phyloP scores from a whole-genome alignment of 768 basidiomycete genomes.

The Candolleomyces aberdarensis region DNA sequence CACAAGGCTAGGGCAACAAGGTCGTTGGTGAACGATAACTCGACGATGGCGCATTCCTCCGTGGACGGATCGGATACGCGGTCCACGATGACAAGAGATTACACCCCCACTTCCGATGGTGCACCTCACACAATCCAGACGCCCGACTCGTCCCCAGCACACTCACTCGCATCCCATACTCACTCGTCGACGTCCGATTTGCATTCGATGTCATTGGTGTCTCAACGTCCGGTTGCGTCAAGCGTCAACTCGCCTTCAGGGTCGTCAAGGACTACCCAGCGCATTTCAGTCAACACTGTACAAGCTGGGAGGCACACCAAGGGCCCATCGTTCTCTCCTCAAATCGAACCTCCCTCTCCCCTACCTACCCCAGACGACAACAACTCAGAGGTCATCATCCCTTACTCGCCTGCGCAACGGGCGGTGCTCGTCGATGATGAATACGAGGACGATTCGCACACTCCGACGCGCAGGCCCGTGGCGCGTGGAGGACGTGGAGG shows the following conservation, averaged over 20 bases:
- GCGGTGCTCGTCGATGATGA: not conserved
- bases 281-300: not conserved
- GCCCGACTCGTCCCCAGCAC: not conserved
- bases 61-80: not conserved
- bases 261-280: not conserved
- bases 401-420: not conserved
- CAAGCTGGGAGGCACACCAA: not conserved
- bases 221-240: not conserved
- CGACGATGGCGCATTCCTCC: not conserved
- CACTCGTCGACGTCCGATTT: too few species aligned
- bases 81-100: not conserved
- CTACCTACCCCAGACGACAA: slow-evolving; percentile 5
- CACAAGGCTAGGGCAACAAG: not conserved
- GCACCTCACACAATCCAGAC: not conserved
- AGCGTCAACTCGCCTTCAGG: not conserved
- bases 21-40: slow-evolving; percentile 5
- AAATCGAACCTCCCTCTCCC: slow-evolving; percentile 7
- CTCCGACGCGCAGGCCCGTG: not conserved
- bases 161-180: too few species aligned
- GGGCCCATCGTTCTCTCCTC: not conserved
- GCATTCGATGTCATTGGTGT: not conserved
- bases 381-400: slow-evolving; percentile 5
- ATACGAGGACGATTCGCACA: not conserved
- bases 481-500: not conserved
- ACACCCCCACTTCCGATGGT: not conserved